Conservation (phyloP, 345 rosid species). For the Anacardium occidentale region DNA sequence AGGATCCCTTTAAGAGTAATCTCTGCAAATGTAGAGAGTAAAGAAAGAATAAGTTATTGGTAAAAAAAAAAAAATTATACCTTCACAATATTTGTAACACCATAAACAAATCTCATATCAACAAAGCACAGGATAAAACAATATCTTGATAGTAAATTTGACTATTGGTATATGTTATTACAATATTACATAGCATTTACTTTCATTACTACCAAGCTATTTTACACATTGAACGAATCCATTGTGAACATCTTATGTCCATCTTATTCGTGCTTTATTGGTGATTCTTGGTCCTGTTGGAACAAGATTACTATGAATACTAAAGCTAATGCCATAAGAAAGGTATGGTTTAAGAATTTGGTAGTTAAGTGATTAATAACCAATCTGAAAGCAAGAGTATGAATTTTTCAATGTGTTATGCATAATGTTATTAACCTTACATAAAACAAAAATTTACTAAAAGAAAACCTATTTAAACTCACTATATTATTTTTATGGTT, state of each 20-base stretch:
- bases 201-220: slow-evolving; percentile 33
- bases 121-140: too few relatives aligned
- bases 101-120: too few relatives aligned
- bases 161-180: too few relatives aligned
- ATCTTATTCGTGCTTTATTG: slow-evolving; percentile 28
- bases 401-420: background rate
- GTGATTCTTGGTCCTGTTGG: slow-evolving; percentile 9
- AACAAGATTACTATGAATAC: background rate
- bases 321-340: background rate
- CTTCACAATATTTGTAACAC: too few relatives aligned
- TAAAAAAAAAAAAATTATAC: background rate
- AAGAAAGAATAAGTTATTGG: too few relatives aligned
- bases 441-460: background rate
- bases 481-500: slow-evolving; percentile 15
- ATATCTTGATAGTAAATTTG: background rate
- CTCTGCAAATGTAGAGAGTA: slow-evolving; percentile 15
- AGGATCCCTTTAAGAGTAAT: slow-evolving; percentile 36
- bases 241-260: slow-evolving; percentile 37
- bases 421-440: background rate
- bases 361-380: background rate
- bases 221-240: slow-evolving; percentile 36
- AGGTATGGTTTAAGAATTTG: slow-evolving; percentile 11
- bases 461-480: background rate
- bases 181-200: slow-evolving; percentile 11
- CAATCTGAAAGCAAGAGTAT: slow-evolving; percentile 1